Conservation (phyloP, 2,329 filamentous ascomycete species). For the Rachicladosporium sp. region DNA sequence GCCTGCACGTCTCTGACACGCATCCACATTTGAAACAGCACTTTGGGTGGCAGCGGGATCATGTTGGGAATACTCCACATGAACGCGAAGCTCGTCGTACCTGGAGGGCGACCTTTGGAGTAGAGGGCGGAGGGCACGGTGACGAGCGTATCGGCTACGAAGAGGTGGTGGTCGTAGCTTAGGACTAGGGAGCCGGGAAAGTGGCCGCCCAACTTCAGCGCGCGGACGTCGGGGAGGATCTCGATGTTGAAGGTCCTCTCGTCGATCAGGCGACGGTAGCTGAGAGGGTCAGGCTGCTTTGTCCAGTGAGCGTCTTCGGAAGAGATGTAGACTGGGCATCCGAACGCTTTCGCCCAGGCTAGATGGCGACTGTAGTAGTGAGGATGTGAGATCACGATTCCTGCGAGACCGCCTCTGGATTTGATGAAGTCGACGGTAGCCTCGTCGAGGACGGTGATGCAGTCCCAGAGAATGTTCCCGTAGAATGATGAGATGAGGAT, state of each 20-base stretch:
- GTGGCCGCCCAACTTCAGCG: slow-evolving; percentile 64
- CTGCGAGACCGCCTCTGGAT: slow-evolving; percentile 51
- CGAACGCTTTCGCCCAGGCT: slow-evolving; percentile 58
- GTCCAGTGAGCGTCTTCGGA: slow-evolving; percentile 56
- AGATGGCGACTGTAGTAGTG: slow-evolving; percentile 72
- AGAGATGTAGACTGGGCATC: slow-evolving; percentile 57
- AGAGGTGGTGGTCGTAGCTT: slow-evolving; percentile 41
- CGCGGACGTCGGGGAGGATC: slow-evolving; percentile 40
- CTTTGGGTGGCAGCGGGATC: slow-evolving; percentile 56
- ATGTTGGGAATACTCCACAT: slow-evolving; percentile 66
- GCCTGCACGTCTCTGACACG: slow-evolving; percentile 40
- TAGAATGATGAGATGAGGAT: slow-evolving; percentile 52
- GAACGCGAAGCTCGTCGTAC: slow-evolving; percentile 49
- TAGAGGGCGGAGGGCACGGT: slow-evolving; percentile 45
- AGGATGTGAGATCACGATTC: slow-evolving; percentile 55
- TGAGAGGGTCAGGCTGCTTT: slow-evolving; percentile 30
- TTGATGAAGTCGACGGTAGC: slow-evolving; percentile 49
- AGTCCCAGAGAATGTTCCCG: slow-evolving; percentile 73
- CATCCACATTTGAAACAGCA: slow-evolving; percentile 57
- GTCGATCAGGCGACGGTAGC: slow-evolving; percentile 36
- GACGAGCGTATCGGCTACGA: slow-evolving; percentile 66
- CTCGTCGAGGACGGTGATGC: slow-evolving; percentile 56
- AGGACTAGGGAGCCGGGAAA: slow-evolving; percentile 64
- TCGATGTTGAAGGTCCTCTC: slow-evolving; percentile 7
- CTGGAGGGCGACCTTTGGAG: slow-evolving; percentile 29